A percentile compares a stretch with the other conserved stretches of the same genome.
Conservation (phyloP, 2,329 filamentous ascomycete species). For the Aspergillus eucalypticola region DNA sequence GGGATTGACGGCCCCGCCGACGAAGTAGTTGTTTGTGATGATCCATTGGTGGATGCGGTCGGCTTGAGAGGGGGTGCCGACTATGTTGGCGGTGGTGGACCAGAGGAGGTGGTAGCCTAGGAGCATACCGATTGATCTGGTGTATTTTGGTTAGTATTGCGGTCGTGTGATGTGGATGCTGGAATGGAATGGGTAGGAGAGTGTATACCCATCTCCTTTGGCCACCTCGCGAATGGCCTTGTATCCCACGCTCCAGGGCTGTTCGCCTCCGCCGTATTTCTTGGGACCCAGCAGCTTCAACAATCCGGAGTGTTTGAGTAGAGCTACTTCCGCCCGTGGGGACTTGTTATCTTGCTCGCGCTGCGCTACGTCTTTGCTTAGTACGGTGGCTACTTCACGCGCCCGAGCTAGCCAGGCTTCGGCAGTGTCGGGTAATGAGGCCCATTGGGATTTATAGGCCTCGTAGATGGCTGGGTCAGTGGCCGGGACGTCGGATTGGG, state of each 20-base stretch:
- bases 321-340: constrained; percentile 52
- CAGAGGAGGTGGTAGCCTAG: constrained; percentile 66
- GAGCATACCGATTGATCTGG: constrained; percentile 63
- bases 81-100: constrained; percentile 61
- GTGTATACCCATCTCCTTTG: constrained; percentile 59
- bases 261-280: constrained; percentile 55
- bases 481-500: constrained; percentile 19
- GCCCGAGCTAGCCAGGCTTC: constrained; percentile 52
- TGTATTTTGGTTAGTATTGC: too few species aligned
- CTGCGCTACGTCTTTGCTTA: constrained; percentile 50
- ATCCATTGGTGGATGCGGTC: constrained; percentile 60
- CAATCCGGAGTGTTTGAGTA: constrained; percentile 55
- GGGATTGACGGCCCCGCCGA: constrained; percentile 67
- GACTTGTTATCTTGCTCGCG: constrained; percentile 56
- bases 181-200: too few species aligned
- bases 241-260: constrained; percentile 59
- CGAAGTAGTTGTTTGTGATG: constrained; percentile 64
- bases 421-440: constrained; percentile 40
- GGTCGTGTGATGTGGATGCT: background rate
- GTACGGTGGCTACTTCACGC: constrained; percentile 51
- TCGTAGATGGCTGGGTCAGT: constrained; percentile 46
- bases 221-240: constrained; percentile 63
- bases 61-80: constrained; percentile 62
- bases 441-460: constrained; percentile 41
- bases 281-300: constrained; percentile 53